Evolutionary conservation across 345 rosid genomes (phyloP).

Genomic region (Citrus cavaleriei): DNA sequence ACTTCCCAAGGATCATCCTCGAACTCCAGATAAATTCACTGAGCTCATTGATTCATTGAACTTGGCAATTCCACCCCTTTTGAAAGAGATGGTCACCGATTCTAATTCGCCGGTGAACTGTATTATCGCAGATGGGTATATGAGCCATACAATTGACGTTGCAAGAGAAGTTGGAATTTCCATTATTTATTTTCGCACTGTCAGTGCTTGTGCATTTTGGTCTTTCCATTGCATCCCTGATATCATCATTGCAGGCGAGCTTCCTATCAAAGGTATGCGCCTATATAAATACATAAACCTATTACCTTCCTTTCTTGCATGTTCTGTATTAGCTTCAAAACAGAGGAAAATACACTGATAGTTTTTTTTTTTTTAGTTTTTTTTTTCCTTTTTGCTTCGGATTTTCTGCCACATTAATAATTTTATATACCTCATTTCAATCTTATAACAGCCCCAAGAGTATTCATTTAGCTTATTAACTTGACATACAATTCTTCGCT

Average conservation of each 20-base stretch:
- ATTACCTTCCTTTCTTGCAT: no score
- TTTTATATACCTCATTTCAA: conserved; percentile 10
- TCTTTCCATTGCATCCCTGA: conserved; percentile 26
- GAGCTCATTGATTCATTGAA: conserved; percentile 21
- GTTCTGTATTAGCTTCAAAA: no score
- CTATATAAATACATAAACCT: no score
- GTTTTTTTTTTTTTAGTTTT: no score
- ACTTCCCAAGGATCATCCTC: conserved; percentile 27
- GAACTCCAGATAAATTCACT: background rate
- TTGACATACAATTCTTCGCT: no score
- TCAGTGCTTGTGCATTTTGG: conserved; percentile 34
- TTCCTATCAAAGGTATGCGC: conserved; percentile 36
- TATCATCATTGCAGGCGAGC: conserved; percentile 32
- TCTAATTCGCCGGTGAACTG: conserved; percentile 21
- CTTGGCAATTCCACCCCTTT: background rate
- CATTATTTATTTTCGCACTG: conserved; percentile 28
- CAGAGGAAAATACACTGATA: no score
- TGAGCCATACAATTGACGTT: conserved; percentile 27
- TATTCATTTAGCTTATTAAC: no score
- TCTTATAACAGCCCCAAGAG: no score
- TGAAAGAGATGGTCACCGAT: conserved; percentile 19
- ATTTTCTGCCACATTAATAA: no score
- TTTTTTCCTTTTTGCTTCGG: no score
- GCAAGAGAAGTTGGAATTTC: conserved; percentile 31
- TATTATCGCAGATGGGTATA: conserved; percentile 33